Conservation (phyloP, 306 rosid genomes). For the Quercus glauca region DNA sequence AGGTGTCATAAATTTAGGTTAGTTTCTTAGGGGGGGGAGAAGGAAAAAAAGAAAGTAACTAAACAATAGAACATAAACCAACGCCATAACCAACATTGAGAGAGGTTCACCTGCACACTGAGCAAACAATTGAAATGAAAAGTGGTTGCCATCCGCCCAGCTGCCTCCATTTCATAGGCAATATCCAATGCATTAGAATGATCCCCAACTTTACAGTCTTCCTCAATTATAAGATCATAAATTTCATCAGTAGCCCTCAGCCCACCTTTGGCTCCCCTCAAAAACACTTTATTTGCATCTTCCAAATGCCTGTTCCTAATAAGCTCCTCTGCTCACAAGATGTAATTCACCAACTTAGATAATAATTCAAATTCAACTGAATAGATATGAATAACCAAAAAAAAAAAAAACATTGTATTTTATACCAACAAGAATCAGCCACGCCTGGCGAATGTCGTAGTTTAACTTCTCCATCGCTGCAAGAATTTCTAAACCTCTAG, state of each 20-base stretch:
- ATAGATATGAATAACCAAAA: neutral
- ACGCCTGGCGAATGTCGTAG: conserved; percentile 84
- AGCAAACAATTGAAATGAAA: conserved; percentile 89
- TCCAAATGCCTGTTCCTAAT: conserved; percentile 61
- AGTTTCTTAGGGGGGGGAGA: too few species aligned
- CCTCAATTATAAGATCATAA: conserved; percentile 72
- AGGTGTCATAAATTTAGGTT: neutral
- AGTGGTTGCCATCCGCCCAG: conserved; percentile 96
- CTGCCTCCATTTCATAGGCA: conserved; percentile 92
- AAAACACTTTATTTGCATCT: conserved; percentile 82
- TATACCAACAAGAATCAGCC: conserved; percentile 75
- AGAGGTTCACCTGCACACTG: conserved; percentile 78
- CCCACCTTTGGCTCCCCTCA: conserved; percentile 82
- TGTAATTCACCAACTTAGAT: conserved; percentile 9
- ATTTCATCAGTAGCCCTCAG: conserved; percentile 74
- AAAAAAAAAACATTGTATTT: neutral
- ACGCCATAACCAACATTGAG: conserved; percentile 4
- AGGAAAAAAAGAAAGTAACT: too few species aligned
- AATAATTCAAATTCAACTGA: neutral
- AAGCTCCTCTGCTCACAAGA: conserved; percentile 63
- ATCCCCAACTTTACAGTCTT: conserved; percentile 81
- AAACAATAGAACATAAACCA: neutral
- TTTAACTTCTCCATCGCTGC: conserved; percentile 79
- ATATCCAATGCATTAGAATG: conserved; percentile 88
- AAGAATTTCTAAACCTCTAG: conserved; percentile 71